Conservation (phyloP, 805 yeast genomes). For the Candida dajiaensis region DNA sequence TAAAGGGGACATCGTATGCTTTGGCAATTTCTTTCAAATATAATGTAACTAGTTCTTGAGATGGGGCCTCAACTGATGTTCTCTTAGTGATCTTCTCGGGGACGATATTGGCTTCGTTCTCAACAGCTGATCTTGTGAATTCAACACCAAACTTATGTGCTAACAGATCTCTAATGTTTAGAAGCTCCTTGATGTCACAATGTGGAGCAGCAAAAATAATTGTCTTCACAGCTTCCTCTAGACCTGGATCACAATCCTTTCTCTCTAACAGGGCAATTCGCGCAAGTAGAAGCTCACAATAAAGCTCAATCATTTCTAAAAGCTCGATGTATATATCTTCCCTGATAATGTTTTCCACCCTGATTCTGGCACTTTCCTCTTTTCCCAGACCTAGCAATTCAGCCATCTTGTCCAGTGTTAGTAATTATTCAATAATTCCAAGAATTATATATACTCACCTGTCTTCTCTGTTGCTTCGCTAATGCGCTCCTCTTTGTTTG, state of each 20-base stretch:
- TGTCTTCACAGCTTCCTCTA: slow-evolving; percentile 64
- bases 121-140: slow-evolving; percentile 43
- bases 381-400: slow-evolving; percentile 64
- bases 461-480: slow-evolving; percentile 68
- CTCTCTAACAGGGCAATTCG: slow-evolving; percentile 54
- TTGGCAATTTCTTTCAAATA: slow-evolving; percentile 77
- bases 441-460: slow-evolving; percentile 14
- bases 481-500: slow-evolving; percentile 68
- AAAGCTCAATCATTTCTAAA: slow-evolving; percentile 71
- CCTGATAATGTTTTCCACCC: slow-evolving; percentile 79
- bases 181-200: slow-evolving; percentile 71
- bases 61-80: slow-evolving; percentile 64
- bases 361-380: slow-evolving; percentile 74
- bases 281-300: slow-evolving; percentile 76
- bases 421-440: not conserved
- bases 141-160: slow-evolving; percentile 62
- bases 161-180: slow-evolving; percentile 54
- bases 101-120: slow-evolving; percentile 44
- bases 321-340: slow-evolving; percentile 79
- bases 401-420: slow-evolving; percentile 43
- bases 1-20: slow-evolving; percentile 72
- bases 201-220: slow-evolving; percentile 64
- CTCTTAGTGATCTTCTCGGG: slow-evolving; percentile 63
- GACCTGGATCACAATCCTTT: slow-evolving; percentile 23
- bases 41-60: slow-evolving; percentile 53